phyloP scores from a whole-genome alignment of 2,329 filamentous ascomycete species.

The Fusarium keratoplasticum region DNA sequence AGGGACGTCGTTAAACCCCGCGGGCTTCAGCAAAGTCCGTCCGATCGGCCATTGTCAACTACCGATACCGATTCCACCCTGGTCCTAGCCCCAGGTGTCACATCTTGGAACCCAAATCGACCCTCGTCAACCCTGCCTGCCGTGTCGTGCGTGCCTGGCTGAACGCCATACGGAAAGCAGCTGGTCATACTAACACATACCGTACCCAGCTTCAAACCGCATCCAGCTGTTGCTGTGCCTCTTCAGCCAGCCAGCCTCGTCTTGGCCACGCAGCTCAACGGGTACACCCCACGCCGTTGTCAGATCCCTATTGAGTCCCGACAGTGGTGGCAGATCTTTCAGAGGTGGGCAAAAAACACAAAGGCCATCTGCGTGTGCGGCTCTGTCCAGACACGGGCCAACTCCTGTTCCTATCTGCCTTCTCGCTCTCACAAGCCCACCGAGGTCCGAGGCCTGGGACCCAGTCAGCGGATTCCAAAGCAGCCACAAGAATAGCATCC shows the following conservation, averaged over 20 bases:
- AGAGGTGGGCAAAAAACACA: neutral
- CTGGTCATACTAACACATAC: neutral
- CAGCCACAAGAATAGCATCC: slow-evolving; percentile 4
- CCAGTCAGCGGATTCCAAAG: slow-evolving; percentile 18
- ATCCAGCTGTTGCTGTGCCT: neutral
- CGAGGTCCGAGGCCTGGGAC: slow-evolving; percentile 25
- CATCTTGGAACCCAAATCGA: neutral
- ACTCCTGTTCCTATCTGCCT: slow-evolving; percentile 11
- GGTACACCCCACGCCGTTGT: slow-evolving; percentile 8
- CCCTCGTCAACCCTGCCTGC: neutral
- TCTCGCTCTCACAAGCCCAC: slow-evolving; percentile 19
- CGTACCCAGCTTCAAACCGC: neutral
- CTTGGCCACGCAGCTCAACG: neutral
- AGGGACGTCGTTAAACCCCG: neutral
- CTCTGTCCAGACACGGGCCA: slow-evolving; percentile 30
- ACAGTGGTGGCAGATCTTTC: neutral
- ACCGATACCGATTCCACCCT: slow-evolving; percentile 25
- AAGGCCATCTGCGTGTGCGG: slow-evolving; percentile 2
- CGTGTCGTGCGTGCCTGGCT: neutral
- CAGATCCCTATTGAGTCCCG: slow-evolving; percentile 13
- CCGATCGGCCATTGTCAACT: slow-evolving; percentile 24
- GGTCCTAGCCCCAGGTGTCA: slow-evolving; percentile 7
- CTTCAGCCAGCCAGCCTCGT: slow-evolving; percentile 1
- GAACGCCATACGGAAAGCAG: neutral
- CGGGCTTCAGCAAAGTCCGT: slow-evolving; percentile 3